Conservation (phyloP, 2,329 filamentous ascomycete species). For the Paracoccidioides brasiliensis region DNA sequence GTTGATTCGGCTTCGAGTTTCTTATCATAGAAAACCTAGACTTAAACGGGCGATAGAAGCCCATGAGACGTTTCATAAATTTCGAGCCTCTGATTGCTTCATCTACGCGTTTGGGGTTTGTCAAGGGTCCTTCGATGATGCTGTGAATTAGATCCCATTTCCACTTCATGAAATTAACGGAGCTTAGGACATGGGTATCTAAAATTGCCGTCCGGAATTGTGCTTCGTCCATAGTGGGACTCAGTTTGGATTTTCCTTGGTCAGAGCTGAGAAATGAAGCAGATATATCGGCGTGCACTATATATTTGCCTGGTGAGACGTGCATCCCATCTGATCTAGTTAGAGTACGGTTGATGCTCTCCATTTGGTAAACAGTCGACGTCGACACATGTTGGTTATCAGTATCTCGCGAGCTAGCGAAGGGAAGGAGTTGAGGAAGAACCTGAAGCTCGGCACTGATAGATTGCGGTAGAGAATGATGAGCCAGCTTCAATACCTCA, state of each 20-base stretch:
- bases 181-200: conserved; percentile 73
- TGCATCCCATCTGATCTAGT: conserved; percentile 56
- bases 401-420: conserved; percentile 57
- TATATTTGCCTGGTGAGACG: conserved; percentile 28
- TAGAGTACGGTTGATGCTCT: conserved; percentile 86
- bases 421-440: conserved; percentile 70
- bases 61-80: conserved; percentile 87
- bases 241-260: conserved; percentile 41
- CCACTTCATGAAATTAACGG: conserved; percentile 89
- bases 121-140: conserved; percentile 82
- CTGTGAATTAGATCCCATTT: conserved; percentile 89
- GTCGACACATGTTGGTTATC: conserved; percentile 69
- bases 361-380: conserved; percentile 91
- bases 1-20: conserved; percentile 85
- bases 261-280: conserved; percentile 27
- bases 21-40: conserved; percentile 83
- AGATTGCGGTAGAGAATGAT: conserved; percentile 64
- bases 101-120: conserved; percentile 80
- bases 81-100: conserved; percentile 92
- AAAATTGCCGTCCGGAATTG: conserved; percentile 49
- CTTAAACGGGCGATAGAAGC: conserved; percentile 94
- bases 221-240: conserved; percentile 49
- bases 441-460: conserved; percentile 80
- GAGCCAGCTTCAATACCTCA: conserved; percentile 79
- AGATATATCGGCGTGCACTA: conserved; percentile 34